Conservation (phyloP, 345 rosid species). For the Eucalyptus sp. region DNA sequence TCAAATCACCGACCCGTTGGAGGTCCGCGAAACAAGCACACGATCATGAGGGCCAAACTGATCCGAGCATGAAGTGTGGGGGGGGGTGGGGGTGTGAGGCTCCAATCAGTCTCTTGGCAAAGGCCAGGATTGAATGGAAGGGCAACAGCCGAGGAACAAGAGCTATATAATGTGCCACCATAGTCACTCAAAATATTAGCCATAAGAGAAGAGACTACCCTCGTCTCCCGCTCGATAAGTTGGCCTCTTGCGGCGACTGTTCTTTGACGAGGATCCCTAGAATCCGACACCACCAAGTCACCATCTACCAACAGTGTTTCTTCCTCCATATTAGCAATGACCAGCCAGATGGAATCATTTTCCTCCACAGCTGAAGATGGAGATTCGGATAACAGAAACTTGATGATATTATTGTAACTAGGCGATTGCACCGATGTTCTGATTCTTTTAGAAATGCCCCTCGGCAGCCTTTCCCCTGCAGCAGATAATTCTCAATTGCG, state of each 20-base stretch:
- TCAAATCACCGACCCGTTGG: too few relatives aligned
- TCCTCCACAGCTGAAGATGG: conserved; percentile 14
- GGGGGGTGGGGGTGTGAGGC: not conserved
- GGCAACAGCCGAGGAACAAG: too few relatives aligned
- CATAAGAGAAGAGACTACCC: too few relatives aligned
- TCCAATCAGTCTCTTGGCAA: too few relatives aligned
- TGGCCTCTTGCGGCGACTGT: too few relatives aligned
- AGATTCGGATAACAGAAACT: conserved; percentile 7
- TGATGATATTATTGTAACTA: not conserved
- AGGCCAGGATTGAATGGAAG: too few relatives aligned
- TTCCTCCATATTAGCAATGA: conserved; percentile 1
- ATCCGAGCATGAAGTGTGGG: not conserved
- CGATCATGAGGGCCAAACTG: too few relatives aligned
- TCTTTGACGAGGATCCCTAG: too few relatives aligned
- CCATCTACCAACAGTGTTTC: conserved; percentile 55
- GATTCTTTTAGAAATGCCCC: not conserved
- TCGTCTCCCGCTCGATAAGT: too few relatives aligned
- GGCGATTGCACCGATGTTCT: not conserved
- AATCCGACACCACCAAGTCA: conserved; percentile 15
- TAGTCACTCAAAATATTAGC: too few relatives aligned
- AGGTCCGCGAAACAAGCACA: not conserved
- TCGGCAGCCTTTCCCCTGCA: not conserved
- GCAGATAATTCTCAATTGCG: not conserved
- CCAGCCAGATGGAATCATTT: not conserved
- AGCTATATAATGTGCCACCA: too few relatives aligned